A percentile compares a stretch with the other conserved stretches of the same genome.
phyloP scores from a whole-genome alignment of 176 grass and related monocot species.

The Carex myosuroides region DNA sequence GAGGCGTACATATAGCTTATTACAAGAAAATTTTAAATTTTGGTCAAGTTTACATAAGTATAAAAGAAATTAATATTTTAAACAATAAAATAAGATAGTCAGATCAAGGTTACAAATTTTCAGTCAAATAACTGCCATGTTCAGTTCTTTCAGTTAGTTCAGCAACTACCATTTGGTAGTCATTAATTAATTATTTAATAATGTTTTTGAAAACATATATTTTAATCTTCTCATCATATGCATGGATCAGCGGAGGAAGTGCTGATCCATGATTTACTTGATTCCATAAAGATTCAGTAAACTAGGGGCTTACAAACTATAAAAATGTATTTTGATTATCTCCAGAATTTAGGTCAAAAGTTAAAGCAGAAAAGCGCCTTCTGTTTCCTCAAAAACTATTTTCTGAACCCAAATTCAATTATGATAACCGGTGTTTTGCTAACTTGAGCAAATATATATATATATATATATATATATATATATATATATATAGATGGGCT shows the following conservation, averaged over 20 bases:
- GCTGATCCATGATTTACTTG: slow-evolving; percentile 8
- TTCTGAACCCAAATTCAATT: background rate
- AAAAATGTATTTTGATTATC: background rate
- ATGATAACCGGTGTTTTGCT: background rate
- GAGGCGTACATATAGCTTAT: background rate
- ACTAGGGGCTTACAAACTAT: background rate
- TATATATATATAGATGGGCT: too few species aligned
- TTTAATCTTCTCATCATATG: background rate
- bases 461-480: too few species aligned
- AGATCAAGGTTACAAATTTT: background rate
- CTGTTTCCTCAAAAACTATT: background rate
- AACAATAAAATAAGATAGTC: slow-evolving; percentile 2
- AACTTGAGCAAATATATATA: background rate
- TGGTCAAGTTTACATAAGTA: background rate
- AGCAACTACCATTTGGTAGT: slow-evolving; percentile 9
- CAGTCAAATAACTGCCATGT: slow-evolving; percentile 20
- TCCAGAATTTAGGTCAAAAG: slow-evolving; percentile 9
- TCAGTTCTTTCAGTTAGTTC: slow-evolving; percentile 9
- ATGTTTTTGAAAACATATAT: background rate
- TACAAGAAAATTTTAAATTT: background rate
- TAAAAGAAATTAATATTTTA: background rate
- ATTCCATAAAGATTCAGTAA: background rate
- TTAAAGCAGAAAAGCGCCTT: background rate
- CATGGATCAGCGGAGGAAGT: slow-evolving; percentile 9
- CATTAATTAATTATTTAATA: slow-evolving; percentile 8